phyloP scores from a whole-genome alignment of 106 monocot genomes.

The Chionographis japonica region DNA sequence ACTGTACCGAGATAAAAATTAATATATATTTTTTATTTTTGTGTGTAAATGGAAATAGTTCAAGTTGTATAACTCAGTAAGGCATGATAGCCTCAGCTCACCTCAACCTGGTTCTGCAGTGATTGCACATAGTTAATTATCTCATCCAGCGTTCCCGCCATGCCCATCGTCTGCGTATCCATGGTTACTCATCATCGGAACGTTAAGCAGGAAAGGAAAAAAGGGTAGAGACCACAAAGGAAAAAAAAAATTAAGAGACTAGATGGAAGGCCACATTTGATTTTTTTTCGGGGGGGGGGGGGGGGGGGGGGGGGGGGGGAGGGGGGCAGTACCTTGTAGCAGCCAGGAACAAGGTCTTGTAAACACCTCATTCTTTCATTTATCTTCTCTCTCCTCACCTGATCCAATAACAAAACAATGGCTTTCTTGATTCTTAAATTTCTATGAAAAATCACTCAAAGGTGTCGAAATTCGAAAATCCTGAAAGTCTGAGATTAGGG shows the following conservation, averaged over 20 bases:
- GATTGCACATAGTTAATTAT: constrained; percentile 58
- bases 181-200: neutral
- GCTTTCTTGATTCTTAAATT: neutral
- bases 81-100: neutral
- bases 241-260: neutral
- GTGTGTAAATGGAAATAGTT: neutral
- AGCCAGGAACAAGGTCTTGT: constrained; percentile 39
- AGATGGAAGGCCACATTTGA: neutral
- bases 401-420: neutral
- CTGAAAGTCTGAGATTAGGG: too few relatives aligned
- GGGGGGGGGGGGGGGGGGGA: too few relatives aligned
- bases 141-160: constrained; percentile 53
- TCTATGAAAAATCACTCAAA: too few relatives aligned
- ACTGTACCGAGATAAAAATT: constrained; percentile 15
- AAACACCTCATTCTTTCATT: constrained; percentile 36
- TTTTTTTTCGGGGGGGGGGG: neutral
- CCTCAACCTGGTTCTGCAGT: constrained; percentile 57
- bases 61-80: neutral
- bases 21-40: neutral
- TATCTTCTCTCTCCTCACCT: constrained; percentile 37
- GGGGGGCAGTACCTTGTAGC: constrained; percentile 20
- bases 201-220: neutral
- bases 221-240: too few relatives aligned
- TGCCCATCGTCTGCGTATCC: constrained; percentile 37
- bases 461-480: too few relatives aligned